Evolutionary conservation across 2,329 filamentous ascomycete species (phyloP).

Genomic region (Colletotrichum sp.): DNA sequence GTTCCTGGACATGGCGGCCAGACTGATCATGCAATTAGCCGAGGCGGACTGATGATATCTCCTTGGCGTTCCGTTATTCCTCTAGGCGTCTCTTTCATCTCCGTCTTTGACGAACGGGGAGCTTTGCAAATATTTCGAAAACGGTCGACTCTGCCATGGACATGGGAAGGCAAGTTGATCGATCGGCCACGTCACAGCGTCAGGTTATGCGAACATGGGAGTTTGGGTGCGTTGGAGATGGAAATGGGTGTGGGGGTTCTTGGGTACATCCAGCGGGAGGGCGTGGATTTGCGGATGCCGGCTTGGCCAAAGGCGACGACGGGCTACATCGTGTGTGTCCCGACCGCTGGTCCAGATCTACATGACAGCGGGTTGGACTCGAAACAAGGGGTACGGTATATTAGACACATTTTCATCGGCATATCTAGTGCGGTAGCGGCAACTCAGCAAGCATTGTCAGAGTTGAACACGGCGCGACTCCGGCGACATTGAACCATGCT

Average conservation of each 20-base stretch:
- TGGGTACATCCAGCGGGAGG: not conserved
- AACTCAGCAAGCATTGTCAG: slow-evolving; percentile 1
- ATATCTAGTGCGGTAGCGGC: not conserved
- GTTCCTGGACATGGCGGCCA: slow-evolving; percentile 91
- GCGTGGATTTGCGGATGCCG: not conserved
- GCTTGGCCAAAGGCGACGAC: not conserved
- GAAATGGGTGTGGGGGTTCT: not conserved
- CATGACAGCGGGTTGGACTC: not conserved
- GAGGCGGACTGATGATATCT: slow-evolving; percentile 66
- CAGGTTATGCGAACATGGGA: slow-evolving; percentile 9
- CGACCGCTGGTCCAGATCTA: not conserved
- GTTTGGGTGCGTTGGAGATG: slow-evolving; percentile 11
- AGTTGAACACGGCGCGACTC: not conserved
- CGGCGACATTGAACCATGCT: not conserved
- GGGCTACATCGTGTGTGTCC: not conserved
- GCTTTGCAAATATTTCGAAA: not conserved
- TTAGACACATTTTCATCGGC: not conserved
- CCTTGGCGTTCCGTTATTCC: not conserved
- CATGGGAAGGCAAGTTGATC: not conserved
- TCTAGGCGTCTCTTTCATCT: not conserved
- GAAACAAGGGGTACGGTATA: not conserved
- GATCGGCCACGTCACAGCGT: slow-evolving; percentile 5
- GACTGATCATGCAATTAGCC: slow-evolving; percentile 90
- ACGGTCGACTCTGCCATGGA: slow-evolving; percentile 8
- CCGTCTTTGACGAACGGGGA: not conserved